A percentile compares a stretch with the other conserved stretches of the same genome.
Conservation (phyloP, 345 rosid genomes). For the thale cress (Arabidopsis thaliana) region DNA sequence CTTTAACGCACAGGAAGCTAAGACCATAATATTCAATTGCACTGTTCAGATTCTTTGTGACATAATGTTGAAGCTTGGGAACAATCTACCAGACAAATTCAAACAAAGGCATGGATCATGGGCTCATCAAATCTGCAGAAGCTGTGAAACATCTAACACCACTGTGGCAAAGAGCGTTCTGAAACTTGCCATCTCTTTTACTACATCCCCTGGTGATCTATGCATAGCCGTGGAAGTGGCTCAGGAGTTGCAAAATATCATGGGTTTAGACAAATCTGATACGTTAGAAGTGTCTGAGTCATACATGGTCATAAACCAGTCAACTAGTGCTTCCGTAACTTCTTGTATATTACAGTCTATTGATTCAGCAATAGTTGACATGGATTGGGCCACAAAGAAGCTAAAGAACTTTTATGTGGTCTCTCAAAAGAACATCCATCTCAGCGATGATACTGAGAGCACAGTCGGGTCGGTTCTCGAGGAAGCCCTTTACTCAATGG, state of each 20-base stretch:
- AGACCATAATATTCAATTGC: slow-evolving; percentile 16
- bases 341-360: slow-evolving; percentile 60
- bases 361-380: slow-evolving; percentile 58
- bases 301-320: slow-evolving; percentile 58
- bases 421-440: slow-evolving; percentile 48
- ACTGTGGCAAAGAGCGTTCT: slow-evolving; percentile 59
- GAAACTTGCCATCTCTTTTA: slow-evolving; percentile 58
- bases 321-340: slow-evolving; percentile 54
- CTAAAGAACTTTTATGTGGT: slow-evolving; percentile 53
- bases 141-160: slow-evolving; percentile 49
- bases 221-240: slow-evolving; percentile 56
- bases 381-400: slow-evolving; percentile 75
- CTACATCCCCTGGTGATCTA: slow-evolving; percentile 64
- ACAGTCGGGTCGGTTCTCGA: slow-evolving; percentile 52
- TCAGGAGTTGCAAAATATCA: slow-evolving; percentile 54
- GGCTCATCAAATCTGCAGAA: slow-evolving; percentile 65
- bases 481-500: slow-evolving; percentile 61
- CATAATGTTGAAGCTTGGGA: slow-evolving; percentile 54
- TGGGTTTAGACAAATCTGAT: slow-evolving; percentile 45
- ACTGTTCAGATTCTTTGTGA: slow-evolving; percentile 66
- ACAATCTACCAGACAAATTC: slow-evolving; percentile 57
- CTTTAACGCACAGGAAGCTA: slow-evolving; percentile 16
- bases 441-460: slow-evolving; percentile 47
- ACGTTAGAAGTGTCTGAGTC: slow-evolving; percentile 49
- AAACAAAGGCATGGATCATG: slow-evolving; percentile 67